Percentiles rank a stretch among this genome's conserved stretches.
Conservation (phyloP, 2,329 filamentous ascomycete species). For the Fusarium musae region DNA sequence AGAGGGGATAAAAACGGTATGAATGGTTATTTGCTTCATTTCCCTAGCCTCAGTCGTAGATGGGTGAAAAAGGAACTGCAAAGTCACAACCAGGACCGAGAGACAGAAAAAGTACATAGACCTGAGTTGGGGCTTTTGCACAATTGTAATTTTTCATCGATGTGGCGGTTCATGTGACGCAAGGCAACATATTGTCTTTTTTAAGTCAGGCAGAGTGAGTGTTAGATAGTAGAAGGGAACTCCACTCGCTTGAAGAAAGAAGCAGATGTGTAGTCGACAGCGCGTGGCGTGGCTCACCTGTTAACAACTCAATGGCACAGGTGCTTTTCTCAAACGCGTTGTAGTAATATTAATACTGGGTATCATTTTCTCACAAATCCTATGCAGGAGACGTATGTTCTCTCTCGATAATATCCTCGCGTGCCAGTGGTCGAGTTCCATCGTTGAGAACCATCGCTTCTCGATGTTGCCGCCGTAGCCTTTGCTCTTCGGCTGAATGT, state of each 20-base stretch:
- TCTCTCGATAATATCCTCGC: conserved; percentile 82
- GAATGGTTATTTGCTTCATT: neutral
- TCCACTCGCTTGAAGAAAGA: neutral
- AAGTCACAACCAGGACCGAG: neutral
- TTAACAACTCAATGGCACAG: neutral
- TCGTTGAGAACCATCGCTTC: conserved; percentile 94
- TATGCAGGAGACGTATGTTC: conserved; percentile 55
- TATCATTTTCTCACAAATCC: neutral
- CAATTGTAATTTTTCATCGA: neutral
- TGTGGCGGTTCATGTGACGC: neutral
- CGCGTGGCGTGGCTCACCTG: neutral
- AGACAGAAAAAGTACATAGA: neutral
- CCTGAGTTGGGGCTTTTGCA: neutral
- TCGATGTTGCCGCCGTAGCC: conserved; percentile 78
- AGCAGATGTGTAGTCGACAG: neutral
- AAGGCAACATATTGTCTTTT: neutral
- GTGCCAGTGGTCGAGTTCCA: conserved; percentile 77
- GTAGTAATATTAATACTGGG: neutral
- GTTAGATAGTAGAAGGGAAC: neutral
- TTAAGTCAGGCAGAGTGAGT: no score
- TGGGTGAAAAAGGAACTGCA: neutral
- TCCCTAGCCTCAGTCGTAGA: neutral
- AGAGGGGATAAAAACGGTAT: neutral
- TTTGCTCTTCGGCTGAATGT: conserved; percentile 74
- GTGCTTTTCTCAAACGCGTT: neutral